phyloP scores from a whole-genome alignment of 805 yeast species.

The Kazachstania psychrophila region DNA sequence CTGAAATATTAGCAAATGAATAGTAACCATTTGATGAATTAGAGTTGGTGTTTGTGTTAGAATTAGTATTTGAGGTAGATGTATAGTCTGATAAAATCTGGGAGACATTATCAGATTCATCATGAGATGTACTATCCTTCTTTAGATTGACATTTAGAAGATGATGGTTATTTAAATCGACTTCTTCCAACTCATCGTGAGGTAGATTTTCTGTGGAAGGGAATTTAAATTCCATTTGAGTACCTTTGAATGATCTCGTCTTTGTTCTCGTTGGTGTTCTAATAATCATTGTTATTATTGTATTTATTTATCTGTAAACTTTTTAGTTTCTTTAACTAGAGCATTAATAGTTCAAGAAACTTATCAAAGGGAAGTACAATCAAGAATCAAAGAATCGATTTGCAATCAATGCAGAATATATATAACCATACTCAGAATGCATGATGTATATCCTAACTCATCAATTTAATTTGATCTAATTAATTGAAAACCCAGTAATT shows the following conservation, averaged over 20 bases:
- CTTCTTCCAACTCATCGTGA: conserved; percentile 10
- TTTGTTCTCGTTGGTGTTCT: conserved; percentile 30
- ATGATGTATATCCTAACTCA: too few relatives aligned
- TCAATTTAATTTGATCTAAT: too few relatives aligned
- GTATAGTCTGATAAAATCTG: conserved; percentile 28
- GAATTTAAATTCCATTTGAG: conserved; percentile 33
- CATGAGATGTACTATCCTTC: neutral
- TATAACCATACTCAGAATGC: too few relatives aligned
- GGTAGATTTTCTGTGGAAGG: conserved; percentile 27
- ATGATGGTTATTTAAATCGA: conserved; percentile 24
- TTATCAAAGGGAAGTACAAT: too few relatives aligned
- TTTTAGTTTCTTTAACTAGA: too few relatives aligned
- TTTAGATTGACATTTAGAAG: conserved; percentile 17
- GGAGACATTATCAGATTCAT: conserved; percentile 17
- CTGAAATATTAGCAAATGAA: conserved; percentile 32
- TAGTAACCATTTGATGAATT: conserved; percentile 28
- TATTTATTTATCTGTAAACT: neutral
- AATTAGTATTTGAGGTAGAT: conserved; percentile 9
- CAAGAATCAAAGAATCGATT: too few relatives aligned
- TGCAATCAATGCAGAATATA: too few relatives aligned
- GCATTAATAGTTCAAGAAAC: neutral
- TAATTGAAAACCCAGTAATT: too few relatives aligned
- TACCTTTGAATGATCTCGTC: conserved; percentile 33
- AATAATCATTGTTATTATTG: conserved; percentile 11
- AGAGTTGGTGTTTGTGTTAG: conserved; percentile 15